Evolutionary conservation across 192 early-diverging fungal species (phyloP), one percentile per base, ranked within the genome.

Genomic region (Coemansia brasiliensis): DNA sequence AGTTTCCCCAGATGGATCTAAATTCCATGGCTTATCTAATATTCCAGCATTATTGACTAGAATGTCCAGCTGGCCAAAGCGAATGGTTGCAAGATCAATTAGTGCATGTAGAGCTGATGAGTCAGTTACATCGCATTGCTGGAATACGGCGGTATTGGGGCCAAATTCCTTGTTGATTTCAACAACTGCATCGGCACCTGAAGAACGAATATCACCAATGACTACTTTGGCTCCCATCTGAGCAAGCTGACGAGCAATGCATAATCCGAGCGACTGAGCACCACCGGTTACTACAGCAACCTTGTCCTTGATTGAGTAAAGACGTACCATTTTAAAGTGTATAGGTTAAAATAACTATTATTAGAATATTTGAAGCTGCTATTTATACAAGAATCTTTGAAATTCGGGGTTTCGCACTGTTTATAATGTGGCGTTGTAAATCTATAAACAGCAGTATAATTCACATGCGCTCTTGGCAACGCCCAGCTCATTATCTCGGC

Each of bases 221-320:
- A 87, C 82, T 17, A 87, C 69, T 41, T 80, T 82, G 43, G 78
- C 80, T 16, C 85, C 84, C 41, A 82, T 74, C 27, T 60, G 69
- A 27, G 79, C 74, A 3, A 89, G 69, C 12, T 67, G 59, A 48
- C 76, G 56, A 0, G 84, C 81, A 15, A 83, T 72, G 0, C 70
- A 65, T 16, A 78, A 76, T 8, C 87, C 87, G 17, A 87, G 78
- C 4, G 84, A 85, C 5, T 83, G 83, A 1, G 86, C 81, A 8
- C 82, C 83, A 29, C 87, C 87, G 13, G 87, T 88, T 51, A 88
- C 77, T 25, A 88, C 78, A 1, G 84, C 85, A 38, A 86, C 81
- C 32, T 86, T 85, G 60, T 74, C 83, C 13, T 44, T 22, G 10
- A 57, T 32, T 7, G 42, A 40, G 26, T 57, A 57, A 4, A 27